Conservation (phyloP, 2,329 filamentous ascomycete species). For the Fusarium sp. region DNA sequence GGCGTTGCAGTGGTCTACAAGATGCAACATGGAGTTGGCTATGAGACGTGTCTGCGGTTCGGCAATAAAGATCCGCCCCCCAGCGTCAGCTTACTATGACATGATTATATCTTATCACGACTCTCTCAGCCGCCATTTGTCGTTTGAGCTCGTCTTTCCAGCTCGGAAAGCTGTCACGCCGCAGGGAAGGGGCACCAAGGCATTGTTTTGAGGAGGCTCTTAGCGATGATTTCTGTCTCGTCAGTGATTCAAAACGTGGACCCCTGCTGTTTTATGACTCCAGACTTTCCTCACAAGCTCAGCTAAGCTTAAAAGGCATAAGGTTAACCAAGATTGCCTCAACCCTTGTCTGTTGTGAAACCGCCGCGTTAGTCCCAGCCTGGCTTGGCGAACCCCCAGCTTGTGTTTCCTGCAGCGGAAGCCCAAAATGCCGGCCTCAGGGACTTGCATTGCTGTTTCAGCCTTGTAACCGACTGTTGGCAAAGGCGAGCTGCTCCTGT, state of each 20-base stretch:
- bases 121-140: background rate
- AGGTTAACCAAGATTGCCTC: slow-evolving; percentile 17
- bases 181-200: slow-evolving; percentile 3
- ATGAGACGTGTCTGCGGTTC: slow-evolving; percentile 28
- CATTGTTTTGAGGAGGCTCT: slow-evolving; percentile 1
- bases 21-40: background rate
- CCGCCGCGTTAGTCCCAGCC: slow-evolving; percentile 1
- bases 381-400: slow-evolving; percentile 20
- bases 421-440: slow-evolving; percentile 21
- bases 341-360: background rate
- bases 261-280: background rate
- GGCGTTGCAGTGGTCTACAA: background rate
- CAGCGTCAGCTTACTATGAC: slow-evolving; percentile 7
- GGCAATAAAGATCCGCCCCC: slow-evolving; percentile 13
- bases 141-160: background rate
- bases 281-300: background rate
- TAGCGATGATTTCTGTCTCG: slow-evolving; percentile 11
- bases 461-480: slow-evolving; percentile 2
- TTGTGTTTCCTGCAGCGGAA: slow-evolving; percentile 23
- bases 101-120: background rate
- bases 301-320: slow-evolving; percentile 29
- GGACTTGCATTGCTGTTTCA: slow-evolving; percentile 24
- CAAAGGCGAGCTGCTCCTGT: too few relatives aligned
- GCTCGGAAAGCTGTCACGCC: slow-evolving; percentile 13
- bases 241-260: slow-evolving; percentile 9